Conservation (phyloP, 2,329 filamentous ascomycete species). For the Stachybotrys elegans region DNA sequence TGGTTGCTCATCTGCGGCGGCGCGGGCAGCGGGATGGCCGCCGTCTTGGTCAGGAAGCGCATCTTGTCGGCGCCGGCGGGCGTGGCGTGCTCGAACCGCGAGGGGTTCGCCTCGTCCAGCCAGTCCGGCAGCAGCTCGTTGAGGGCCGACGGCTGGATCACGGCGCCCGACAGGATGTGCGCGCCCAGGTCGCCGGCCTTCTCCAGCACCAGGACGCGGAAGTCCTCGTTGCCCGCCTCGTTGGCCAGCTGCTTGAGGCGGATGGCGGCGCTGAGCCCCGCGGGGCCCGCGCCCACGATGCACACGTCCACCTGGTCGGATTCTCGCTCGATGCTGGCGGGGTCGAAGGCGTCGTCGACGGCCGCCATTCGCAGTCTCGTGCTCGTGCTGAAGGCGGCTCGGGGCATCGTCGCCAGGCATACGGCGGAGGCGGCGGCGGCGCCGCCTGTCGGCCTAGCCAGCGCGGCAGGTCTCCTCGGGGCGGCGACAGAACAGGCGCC, state of each 20-base stretch:
- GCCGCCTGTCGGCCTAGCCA: not conserved
- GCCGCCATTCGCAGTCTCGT: slow-evolving; percentile 18
- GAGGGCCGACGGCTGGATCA: slow-evolving; percentile 83
- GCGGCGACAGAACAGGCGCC: slow-evolving; percentile 15
- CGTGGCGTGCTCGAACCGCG: slow-evolving; percentile 81
- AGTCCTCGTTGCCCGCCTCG: slow-evolving; percentile 91
- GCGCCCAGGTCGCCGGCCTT: slow-evolving; percentile 94
- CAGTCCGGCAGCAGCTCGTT: slow-evolving; percentile 91
- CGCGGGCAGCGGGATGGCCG: slow-evolving; percentile 72
- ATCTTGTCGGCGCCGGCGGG: slow-evolving; percentile 81
- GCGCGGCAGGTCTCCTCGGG: slow-evolving; percentile 7
- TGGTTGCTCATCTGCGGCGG: slow-evolving; percentile 98
- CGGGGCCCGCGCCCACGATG: slow-evolving; percentile 93
- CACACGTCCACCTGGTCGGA: slow-evolving; percentile 93
- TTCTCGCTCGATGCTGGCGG: slow-evolving; percentile 70
- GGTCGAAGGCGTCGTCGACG: slow-evolving; percentile 51
- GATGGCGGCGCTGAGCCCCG: slow-evolving; percentile 88
- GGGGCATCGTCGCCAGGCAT: slow-evolving; percentile 15
- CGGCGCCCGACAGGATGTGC: slow-evolving; percentile 93
- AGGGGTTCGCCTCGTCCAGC: slow-evolving; percentile 82
- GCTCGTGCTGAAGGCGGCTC: slow-evolving; percentile 31
- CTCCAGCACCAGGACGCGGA: slow-evolving; percentile 86
- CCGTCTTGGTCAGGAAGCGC: slow-evolving; percentile 84
- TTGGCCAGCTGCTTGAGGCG: slow-evolving; percentile 93
- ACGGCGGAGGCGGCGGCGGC: slow-evolving; percentile 8